phyloP scores from a whole-genome alignment of 495 filamentous ascomycete species.

The Tuber brumale region DNA sequence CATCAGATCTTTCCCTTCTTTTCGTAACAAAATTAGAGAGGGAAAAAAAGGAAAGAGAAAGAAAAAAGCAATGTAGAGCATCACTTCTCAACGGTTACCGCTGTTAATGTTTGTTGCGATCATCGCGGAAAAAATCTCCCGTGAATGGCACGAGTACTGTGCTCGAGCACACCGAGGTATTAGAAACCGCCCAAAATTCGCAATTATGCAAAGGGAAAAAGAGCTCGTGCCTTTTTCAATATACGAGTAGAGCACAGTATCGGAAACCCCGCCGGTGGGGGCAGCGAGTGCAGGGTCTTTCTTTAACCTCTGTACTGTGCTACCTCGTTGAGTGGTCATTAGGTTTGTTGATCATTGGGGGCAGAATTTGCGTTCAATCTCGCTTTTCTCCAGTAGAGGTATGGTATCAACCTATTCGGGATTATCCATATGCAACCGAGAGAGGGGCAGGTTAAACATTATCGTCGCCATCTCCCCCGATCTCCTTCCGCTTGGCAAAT shows the following conservation, averaged over 20 bases:
- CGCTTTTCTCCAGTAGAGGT: neutral
- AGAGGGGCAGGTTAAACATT: neutral
- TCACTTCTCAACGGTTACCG: neutral
- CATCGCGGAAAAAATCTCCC: neutral
- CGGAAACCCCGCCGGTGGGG: neutral
- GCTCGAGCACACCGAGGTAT: neutral
- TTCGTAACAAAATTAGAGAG: neutral
- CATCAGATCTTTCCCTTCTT: neutral
- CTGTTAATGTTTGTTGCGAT: neutral
- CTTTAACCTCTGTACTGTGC: neutral
- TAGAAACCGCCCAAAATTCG: neutral
- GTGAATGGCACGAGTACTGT: neutral
- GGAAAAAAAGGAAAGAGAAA: neutral
- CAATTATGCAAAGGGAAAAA: neutral
- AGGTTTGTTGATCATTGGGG: neutral
- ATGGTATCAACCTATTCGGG: neutral
- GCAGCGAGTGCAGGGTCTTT: neutral
- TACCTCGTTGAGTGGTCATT: neutral
- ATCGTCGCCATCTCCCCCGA: neutral
- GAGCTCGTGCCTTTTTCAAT: neutral
- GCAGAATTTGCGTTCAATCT: neutral
- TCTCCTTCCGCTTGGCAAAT: neutral
- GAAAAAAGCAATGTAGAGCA: neutral
- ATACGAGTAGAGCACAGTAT: neutral
- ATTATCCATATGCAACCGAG: neutral